Base-by-base conservation (phyloP, 1,284 basidiomycete species). In the Marasmius fiardii region DNA sequence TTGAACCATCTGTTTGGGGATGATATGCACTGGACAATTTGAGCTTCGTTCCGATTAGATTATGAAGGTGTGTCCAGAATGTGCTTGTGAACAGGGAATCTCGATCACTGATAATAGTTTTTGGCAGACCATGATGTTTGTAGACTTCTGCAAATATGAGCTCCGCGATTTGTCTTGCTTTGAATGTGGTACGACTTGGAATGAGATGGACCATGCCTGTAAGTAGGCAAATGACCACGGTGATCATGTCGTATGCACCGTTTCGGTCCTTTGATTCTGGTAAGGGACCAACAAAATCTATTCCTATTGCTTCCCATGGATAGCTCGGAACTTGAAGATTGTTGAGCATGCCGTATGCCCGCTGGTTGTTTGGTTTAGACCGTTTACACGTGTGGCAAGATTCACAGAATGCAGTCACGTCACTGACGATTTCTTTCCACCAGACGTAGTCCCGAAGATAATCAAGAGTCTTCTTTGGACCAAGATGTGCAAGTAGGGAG, bases 281-380 rank as follows among this genome's bases (percentile, higher is more conserved):
- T 7, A 76, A 55, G 0, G 70, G 72, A 2, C 72, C 70, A 3
- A 75, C 67, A 44, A 74, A 74, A 53, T 74, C 72, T 16, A 75
- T 68, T 0, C 65, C 68, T 0, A 74, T 69, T 0, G 62, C 31
- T 39, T 69, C 61, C 68, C 67, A 71, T 11, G 70, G 68, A 5
- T 53, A 34, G 0, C 24, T 56, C 3, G 66, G 64, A 0, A 68
- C 63, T 16, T 53, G 51, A 6, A 71, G 49, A 1, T 63, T 43
- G 7, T 65, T 55, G 11, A 71, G 55, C n/a, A 67, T 35, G 12
- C 69, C 69, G 31, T 62, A 63, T 2, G 67, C 65, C 21, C 56
- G 55, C 35, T 64, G 61, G 35, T 61, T 68, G 14, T 26, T 47
- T 3, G 66, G 57, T 54, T 71, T 71, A 12, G 59, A 59, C 1